phyloP scores from a whole-genome alignment of 1,139 yeast species.

The Pichia sp. region DNA sequence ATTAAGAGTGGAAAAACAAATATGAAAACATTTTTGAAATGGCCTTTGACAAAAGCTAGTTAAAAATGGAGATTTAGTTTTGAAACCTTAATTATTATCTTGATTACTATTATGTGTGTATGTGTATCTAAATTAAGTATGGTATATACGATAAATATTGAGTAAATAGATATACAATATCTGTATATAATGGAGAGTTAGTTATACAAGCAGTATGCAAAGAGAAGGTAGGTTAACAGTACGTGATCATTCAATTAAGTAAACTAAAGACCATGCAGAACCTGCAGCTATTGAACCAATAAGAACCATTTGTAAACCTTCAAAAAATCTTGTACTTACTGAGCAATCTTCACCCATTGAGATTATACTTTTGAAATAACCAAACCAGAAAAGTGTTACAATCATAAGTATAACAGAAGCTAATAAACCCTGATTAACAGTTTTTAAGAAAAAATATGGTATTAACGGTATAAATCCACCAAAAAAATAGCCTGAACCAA shows the following conservation, averaged over 20 bases:
- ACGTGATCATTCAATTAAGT: conserved; percentile 57
- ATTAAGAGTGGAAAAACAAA: no score
- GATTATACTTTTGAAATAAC: conserved; percentile 74
- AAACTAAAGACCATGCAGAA: conserved; percentile 91
- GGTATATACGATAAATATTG: background rate
- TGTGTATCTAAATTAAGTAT: background rate
- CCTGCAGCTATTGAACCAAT: conserved; percentile 97
- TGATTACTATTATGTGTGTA: background rate
- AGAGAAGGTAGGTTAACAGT: no score
- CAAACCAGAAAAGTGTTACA: conserved; percentile 79
- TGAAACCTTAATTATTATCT: no score
- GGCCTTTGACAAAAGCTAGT: no score
- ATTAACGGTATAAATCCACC: conserved; percentile 79
- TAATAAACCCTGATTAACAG: conserved; percentile 71
- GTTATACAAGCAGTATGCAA: no score
- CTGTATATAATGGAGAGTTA: no score
- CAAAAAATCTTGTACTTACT: conserved; percentile 51
- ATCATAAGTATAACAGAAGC: conserved; percentile 77
- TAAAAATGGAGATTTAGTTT: no score
- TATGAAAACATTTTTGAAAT: no score
- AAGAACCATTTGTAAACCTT: conserved; percentile 85
- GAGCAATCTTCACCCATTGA: conserved; percentile 79
- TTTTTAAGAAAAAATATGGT: conserved; percentile 68
- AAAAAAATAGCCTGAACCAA: conserved; percentile 65
- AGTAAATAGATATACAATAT: background rate